These are phyloP conservation scores for Henckelia pumila DNA, from an alignment of 257 asterid species.

Conservation along the genomic window DNA sequence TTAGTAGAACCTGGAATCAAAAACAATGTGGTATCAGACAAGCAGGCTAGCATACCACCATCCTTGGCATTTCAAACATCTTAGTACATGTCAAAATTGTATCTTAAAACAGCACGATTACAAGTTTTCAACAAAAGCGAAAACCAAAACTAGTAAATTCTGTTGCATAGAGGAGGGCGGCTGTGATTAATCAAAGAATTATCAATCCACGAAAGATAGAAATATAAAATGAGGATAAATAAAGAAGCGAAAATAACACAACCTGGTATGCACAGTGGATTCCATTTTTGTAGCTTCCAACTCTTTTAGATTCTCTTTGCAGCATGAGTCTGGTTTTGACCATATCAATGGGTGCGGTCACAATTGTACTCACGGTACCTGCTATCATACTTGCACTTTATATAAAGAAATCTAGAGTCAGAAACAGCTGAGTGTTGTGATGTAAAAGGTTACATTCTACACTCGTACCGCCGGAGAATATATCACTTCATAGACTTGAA, in stretches of 20 bases:
- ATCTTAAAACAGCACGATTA: neutral
- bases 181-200: constrained; percentile 10
- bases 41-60: constrained; percentile 9
- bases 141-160: neutral
- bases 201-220: neutral
- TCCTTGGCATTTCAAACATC: constrained; percentile 2
- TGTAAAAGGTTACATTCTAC: neutral
- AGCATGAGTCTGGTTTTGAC: constrained; percentile 96
- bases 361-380: constrained; percentile 76
- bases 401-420: constrained; percentile 33
- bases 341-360: constrained; percentile 90
- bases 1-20: constrained; percentile 67
- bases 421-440: constrained; percentile 18
- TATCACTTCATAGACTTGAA: neutral
- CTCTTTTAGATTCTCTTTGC: constrained; percentile 66
- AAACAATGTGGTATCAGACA: constrained; percentile 10
- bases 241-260: constrained; percentile 25
- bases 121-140: constrained; percentile 13
- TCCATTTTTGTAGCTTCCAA: constrained; percentile 71
- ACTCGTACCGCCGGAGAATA: constrained; percentile 8
- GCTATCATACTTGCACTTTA: constrained; percentile 84
- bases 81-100: neutral
- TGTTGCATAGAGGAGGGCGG: neutral
- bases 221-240: constrained; percentile 4
- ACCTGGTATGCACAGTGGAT: constrained; percentile 94